Conservation (phyloP, 169 alveolate genomes). For the Plasmodium ovale region DNA sequence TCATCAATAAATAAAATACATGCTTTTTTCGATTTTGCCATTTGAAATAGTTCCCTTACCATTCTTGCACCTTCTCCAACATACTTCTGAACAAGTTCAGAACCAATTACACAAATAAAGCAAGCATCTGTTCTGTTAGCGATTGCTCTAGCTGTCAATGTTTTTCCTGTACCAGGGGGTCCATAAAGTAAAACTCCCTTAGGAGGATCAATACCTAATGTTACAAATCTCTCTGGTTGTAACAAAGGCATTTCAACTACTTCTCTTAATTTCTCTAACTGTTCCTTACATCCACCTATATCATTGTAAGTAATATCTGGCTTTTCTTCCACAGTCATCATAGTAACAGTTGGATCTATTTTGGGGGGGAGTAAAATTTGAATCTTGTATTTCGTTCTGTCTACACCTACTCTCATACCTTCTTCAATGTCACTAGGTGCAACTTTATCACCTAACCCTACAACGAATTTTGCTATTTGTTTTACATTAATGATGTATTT, state of each 20-base stretch:
- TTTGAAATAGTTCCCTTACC: slow-evolving; percentile 97
- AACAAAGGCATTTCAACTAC: slow-evolving; percentile 99
- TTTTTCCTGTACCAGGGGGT: slow-evolving; percentile 98
- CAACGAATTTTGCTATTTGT: slow-evolving; percentile 99
- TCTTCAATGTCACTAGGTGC: slow-evolving; percentile 99
- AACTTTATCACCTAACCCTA: slow-evolving; percentile 98
- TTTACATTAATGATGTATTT: slow-evolving; percentile 95
- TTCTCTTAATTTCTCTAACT: slow-evolving; percentile 96
- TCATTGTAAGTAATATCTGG: slow-evolving; percentile 99
- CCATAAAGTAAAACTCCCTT: slow-evolving; percentile 99
- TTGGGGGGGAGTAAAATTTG: slow-evolving; percentile 99
- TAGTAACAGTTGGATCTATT: slow-evolving; percentile 99
- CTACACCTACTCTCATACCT: slow-evolving; percentile 99
- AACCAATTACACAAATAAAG: slow-evolving; percentile 99
- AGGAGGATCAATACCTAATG: slow-evolving; percentile 99
- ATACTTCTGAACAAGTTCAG: slow-evolving; percentile 98
- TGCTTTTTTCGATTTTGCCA: slow-evolving; percentile 98
- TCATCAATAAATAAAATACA: slow-evolving; percentile 99
- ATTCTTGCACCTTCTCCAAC: slow-evolving; percentile 99
- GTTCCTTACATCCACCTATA: slow-evolving; percentile 99
- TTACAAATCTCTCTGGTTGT: slow-evolving; percentile 98
- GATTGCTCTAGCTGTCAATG: slow-evolving; percentile 99
- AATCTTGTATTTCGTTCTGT: slow-evolving; percentile 95
- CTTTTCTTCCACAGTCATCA: slow-evolving; percentile 99
- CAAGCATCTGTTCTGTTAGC: slow-evolving; percentile 99